Conservation (phyloP, 179 eudicot genomes). For the Beta corolliflora region DNA sequence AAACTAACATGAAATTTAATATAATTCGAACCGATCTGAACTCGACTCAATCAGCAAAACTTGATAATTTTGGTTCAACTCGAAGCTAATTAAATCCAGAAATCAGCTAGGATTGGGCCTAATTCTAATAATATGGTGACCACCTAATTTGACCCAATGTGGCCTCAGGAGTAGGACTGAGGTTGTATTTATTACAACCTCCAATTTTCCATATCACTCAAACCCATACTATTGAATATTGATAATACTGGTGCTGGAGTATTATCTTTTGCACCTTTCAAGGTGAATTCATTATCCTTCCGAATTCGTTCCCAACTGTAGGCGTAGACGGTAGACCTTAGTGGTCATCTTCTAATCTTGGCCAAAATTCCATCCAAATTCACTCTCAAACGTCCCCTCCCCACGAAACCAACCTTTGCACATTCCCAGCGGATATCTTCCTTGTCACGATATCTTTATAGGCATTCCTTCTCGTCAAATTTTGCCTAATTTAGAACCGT, state of each 20-base stretch:
- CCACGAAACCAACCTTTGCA: neutral
- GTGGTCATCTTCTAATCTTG: neutral
- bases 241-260: too few species aligned
- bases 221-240: neutral
- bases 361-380: conserved; percentile 17
- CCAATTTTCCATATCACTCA: conserved; percentile 10
- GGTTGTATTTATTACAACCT: neutral
- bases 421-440: neutral
- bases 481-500: too few species aligned
- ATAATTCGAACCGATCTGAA: too few species aligned
- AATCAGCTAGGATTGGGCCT: too few species aligned
- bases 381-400: neutral
- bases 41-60: too few species aligned
- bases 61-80: too few species aligned
- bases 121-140: too few species aligned
- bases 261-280: neutral
- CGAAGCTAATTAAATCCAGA: too few species aligned
- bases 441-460: neutral
- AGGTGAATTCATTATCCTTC: conserved; percentile 11
- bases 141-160: too few species aligned
- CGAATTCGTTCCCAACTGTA: conserved; percentile 8
- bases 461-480: neutral
- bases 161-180: too few species aligned
- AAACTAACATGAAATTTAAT: too few species aligned
- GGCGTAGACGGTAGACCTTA: neutral